These are phyloP conservation scores for Colletotrichum camelliae DNA, from an alignment of 2,329 filamentous ascomycete genomes.

Conservation along the genomic window DNA sequence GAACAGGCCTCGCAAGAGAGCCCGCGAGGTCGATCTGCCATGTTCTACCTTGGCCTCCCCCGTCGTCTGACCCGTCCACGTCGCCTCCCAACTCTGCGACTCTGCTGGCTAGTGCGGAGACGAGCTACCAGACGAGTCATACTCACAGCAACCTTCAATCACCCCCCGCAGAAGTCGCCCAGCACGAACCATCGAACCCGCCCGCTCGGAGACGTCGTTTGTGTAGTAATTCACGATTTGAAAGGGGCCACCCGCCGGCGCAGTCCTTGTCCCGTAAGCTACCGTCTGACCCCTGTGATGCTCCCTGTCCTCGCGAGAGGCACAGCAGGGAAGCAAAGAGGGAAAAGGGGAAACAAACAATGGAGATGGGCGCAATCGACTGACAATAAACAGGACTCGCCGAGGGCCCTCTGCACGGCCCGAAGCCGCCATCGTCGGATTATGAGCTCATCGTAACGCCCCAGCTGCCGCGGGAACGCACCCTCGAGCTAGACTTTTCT, in stretches of 20 bases:
- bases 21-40: background rate
- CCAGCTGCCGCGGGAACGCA: background rate
- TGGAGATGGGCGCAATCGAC: background rate
- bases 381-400: background rate
- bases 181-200: background rate
- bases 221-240: background rate
- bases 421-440: background rate
- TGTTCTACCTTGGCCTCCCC: background rate
- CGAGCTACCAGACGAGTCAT: background rate
- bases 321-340: background rate
- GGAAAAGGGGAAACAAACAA: background rate
- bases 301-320: background rate
- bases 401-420: background rate
- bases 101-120: background rate
- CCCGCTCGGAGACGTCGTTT: background rate
- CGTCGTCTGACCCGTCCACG: background rate
- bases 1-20: conserved; percentile 1
- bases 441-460: background rate
- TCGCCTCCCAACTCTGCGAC: background rate
- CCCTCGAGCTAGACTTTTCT: background rate
- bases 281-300: background rate
- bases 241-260: background rate
- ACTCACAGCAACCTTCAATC: background rate
- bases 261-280: background rate
- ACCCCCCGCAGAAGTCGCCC: background rate